Conservation (phyloP, 805 yeast species). For the Lachancea meyersii region DNA sequence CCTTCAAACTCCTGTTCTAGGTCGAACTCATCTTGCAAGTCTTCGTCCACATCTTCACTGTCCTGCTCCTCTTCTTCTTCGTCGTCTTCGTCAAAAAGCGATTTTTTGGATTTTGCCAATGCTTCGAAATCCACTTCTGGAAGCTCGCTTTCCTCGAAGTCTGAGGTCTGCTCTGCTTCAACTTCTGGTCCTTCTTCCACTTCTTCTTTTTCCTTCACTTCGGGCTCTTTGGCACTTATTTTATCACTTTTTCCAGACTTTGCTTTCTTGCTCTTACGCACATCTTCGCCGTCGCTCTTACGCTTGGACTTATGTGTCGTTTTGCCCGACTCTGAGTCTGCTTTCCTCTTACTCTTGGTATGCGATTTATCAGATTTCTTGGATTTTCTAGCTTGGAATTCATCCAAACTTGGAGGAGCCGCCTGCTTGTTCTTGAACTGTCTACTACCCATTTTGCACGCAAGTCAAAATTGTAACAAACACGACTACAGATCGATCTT, state of each 20-base stretch:
- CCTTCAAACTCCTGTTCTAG: constrained; percentile 50
- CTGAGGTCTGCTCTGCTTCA: background rate
- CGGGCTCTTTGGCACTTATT: constrained; percentile 9
- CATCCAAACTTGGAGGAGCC: constrained; percentile 84
- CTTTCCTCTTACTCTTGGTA: constrained; percentile 33
- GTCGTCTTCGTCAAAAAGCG: constrained; percentile 60
- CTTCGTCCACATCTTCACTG: constrained; percentile 23
- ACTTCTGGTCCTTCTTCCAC: constrained; percentile 31
- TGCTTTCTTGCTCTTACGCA: constrained; percentile 14
- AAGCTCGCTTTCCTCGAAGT: constrained; percentile 28
- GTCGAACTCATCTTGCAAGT: constrained; percentile 46
- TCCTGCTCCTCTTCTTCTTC: constrained; percentile 21
- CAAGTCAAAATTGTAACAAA: too few relatives aligned
- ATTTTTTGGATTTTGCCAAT: constrained; percentile 60
- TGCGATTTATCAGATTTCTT: constrained; percentile 34
- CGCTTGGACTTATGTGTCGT: constrained; percentile 19
- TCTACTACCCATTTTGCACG: constrained; percentile 82
- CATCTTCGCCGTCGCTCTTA: constrained; percentile 13
- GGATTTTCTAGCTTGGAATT: constrained; percentile 53
- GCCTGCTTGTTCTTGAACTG: constrained; percentile 90
- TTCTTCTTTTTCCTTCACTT: constrained; percentile 16
- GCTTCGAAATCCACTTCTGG: constrained; percentile 68
- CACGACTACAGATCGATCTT: too few relatives aligned
- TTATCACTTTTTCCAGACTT: constrained; percentile 20
- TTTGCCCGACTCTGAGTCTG: constrained; percentile 21